A percentile compares a stretch with the other conserved stretches of the same genome.
Evolutionary conservation across 164 flowering plant species (phyloP).

Genomic region (Sedum album): DNA sequence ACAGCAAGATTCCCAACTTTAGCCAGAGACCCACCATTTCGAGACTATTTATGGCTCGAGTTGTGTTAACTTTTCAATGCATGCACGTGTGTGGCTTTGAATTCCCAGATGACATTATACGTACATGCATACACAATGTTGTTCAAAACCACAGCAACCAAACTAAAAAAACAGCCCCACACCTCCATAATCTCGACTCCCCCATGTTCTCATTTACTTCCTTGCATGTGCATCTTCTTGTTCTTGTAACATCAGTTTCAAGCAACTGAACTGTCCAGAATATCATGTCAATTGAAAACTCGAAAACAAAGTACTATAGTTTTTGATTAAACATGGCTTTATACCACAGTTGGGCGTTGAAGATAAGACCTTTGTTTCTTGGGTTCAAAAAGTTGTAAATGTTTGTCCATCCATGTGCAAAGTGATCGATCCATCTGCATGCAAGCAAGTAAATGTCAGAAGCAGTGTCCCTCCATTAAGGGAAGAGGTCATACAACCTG

Average conservation of each 20-base stretch:
- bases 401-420: background rate
- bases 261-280: background rate
- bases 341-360: background rate
- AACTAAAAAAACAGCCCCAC: background rate
- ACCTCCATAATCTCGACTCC: background rate
- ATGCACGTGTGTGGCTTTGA: conserved; percentile 28
- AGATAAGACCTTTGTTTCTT: background rate
- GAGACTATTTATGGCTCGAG: too few relatives aligned
- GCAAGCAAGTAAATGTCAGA: too few relatives aligned
- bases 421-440: background rate
- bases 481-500: too few relatives aligned
- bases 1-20: too few relatives aligned
- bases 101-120: background rate
- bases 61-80: background rate
- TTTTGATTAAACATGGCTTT: background rate
- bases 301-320: background rate
- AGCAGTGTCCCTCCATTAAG: too few relatives aligned
- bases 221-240: background rate
- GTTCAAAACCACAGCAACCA: conserved; percentile 6
- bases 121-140: background rate
- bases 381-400: background rate
- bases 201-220: conserved; percentile 5
- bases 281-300: conserved; percentile 2
- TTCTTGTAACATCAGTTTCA: background rate
- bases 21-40: too few relatives aligned